phyloP scores from a whole-genome alignment of 352 stramenopile genomes.

The Globisporangium middletonii region DNA sequence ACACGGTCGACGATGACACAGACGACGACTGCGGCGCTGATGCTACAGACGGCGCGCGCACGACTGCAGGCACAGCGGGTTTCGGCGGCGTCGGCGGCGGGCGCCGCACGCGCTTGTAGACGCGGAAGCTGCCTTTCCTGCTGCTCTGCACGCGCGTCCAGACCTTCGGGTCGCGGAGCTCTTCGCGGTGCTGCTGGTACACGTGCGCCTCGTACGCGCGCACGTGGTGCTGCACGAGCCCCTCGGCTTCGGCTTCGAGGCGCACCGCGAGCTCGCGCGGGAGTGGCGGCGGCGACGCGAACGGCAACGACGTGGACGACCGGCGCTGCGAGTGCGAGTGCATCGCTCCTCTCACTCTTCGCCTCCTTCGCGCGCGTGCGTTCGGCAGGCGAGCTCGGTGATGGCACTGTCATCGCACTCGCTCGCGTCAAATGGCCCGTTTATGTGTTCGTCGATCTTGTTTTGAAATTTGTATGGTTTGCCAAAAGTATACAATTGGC shows the following conservation, averaged over 20 bases:
- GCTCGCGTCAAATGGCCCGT: too few relatives aligned
- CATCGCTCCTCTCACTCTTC: background rate
- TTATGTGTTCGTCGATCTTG: too few relatives aligned
- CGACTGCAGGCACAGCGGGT: too few relatives aligned
- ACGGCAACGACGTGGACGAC: conserved; percentile 15
- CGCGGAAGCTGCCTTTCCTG: conserved; percentile 11
- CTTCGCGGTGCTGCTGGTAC: conserved; percentile 12
- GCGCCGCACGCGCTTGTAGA: conserved; percentile 13
- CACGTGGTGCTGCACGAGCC: conserved; percentile 18
- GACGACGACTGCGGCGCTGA: too few relatives aligned
- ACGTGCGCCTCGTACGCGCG: conserved; percentile 17
- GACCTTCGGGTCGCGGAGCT: conserved; percentile 12
- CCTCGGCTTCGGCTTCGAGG: conserved; percentile 14
- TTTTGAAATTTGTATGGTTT: too few relatives aligned
- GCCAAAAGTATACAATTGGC: too few relatives aligned
- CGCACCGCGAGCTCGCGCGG: conserved; percentile 9
- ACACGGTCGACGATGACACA: background rate
- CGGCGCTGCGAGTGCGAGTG: conserved; percentile 3
- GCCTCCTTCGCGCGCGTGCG: too few relatives aligned
- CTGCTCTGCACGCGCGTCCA: conserved; percentile 15
- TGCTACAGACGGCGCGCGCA: too few relatives aligned
- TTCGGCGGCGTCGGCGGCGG: background rate
- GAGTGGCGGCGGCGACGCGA: conserved; percentile 5
- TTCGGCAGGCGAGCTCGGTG: too few relatives aligned
- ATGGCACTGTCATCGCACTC: too few relatives aligned